Evolutionary conservation across 306 rosid species (phyloP), one percentile per base, ranked within the genome.

Genomic region (Alnus glutinosa): DNA sequence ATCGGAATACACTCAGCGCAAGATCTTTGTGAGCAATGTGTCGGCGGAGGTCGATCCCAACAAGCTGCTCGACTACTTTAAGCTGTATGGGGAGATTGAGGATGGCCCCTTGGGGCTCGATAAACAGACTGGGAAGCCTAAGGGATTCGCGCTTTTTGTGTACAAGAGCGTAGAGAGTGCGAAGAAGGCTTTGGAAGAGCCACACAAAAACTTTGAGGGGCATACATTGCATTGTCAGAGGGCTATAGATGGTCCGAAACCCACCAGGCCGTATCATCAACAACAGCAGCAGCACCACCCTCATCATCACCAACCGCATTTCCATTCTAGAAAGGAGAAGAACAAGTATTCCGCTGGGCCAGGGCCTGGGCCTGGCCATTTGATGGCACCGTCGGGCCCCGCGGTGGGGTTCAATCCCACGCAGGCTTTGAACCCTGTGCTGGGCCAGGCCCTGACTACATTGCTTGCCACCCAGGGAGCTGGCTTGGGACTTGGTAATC

Each of bases 81-180:
- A 42, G 77, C 90, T 83, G 71, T 90, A 79, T 80, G 94, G 94
- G 48, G 94, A 90, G 71, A 63, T 90, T 3, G 92, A 90, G 57
- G 94, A 90, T 37, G 94, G 94, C 5, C 94, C 94, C 2, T 73
- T 90, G 62, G 92, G 94, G 50, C 48, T 90, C 1, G 94, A 90
- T 42, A 86, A 87, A 82, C 73, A 73, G 15, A 90, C 92, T 0
- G 92, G 92, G 73, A 90, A 69, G 76, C 90, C 92, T 0, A 90
- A 85, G 75, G 94, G 94, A 1, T 90, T 88, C 2, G 92, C 90
- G 0, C 80, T 88, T 2, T 88, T 90, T 47, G 90, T 90, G 1
- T 90, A 88, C 52, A 88, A 71, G 68, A 66, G 85, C 0, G 83
- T 78, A 34, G 92, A 86, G 66, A 71, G 92, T 81, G 83, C 92